Conservation (phyloP, 805 yeast species). For the Naumovozyma castellii region DNA sequence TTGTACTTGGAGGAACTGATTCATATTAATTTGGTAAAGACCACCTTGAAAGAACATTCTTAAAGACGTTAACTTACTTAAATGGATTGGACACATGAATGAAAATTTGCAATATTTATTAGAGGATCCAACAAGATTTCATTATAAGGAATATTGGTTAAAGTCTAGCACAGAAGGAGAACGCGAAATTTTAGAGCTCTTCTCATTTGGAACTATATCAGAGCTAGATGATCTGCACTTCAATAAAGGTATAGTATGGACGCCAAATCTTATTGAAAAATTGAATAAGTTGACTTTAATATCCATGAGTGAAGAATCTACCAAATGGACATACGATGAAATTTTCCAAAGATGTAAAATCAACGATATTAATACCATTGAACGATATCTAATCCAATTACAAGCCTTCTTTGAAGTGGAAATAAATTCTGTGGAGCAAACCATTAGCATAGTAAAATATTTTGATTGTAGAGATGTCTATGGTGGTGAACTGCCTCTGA, state of each 20-base stretch:
- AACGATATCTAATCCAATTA: conserved; percentile 16
- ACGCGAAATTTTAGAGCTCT: conserved; percentile 17
- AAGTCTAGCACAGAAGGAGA: conserved; percentile 3
- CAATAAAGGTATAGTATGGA: conserved; percentile 2
- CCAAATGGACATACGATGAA: conserved; percentile 11
- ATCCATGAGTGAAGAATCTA: conserved; percentile 11
- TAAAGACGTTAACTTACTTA: no score
- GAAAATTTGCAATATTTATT: conserved; percentile 4
- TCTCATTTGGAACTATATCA: conserved; percentile 21
- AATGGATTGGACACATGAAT: no score
- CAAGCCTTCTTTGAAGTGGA: conserved; percentile 12
- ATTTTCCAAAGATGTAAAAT: conserved; percentile 10
- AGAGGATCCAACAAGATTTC: conserved; percentile 15
- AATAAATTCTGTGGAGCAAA: conserved; percentile 17
- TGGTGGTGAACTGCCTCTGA: conserved; percentile 11
- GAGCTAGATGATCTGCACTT: conserved; percentile 6
- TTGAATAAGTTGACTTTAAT: conserved; percentile 18
- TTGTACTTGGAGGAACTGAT: no score
- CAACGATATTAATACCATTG: conserved; percentile 9
- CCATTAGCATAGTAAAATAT: conserved; percentile 8
- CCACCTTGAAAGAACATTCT: no score
- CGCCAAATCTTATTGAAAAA: conserved; percentile 14
- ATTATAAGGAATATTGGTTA: conserved; percentile 24
- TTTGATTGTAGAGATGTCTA: conserved; percentile 25
- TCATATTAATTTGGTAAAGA: no score